These are phyloP conservation scores for Neurospora hispaniola DNA, from an alignment of 495 filamentous ascomycete species.

Conservation along the genomic window DNA sequence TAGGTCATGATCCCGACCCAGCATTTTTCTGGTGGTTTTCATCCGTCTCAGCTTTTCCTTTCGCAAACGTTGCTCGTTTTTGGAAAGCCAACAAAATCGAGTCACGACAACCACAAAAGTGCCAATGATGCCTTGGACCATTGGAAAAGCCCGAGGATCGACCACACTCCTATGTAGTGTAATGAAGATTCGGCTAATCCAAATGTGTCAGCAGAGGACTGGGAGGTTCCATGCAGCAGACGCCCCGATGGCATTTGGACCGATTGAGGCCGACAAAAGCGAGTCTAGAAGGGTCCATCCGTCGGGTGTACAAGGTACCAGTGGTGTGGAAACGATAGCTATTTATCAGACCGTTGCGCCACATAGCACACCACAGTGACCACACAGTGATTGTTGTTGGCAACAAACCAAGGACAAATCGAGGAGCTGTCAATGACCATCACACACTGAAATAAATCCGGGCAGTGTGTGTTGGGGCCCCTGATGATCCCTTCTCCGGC, in stretches of 20 bases:
- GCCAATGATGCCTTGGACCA: neutral
- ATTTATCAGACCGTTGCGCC: too few species aligned
- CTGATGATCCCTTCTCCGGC: neutral
- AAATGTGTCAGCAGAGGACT: neutral
- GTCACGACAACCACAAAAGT: neutral
- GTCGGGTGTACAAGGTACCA: neutral
- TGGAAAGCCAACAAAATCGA: neutral
- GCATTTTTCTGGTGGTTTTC: neutral
- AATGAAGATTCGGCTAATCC: neutral
- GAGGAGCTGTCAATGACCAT: too few species aligned
- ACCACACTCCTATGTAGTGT: too few species aligned
- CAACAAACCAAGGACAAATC: too few species aligned
- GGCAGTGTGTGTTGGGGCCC: neutral
- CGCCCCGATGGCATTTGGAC: neutral
- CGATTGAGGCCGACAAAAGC: neutral
- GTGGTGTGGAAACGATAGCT: neutral
- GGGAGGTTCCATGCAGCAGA: neutral
- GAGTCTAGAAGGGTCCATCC: neutral
- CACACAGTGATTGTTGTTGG: too few species aligned
- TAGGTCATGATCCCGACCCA: neutral
- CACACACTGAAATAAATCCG: too few species aligned
- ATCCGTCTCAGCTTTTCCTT: neutral
- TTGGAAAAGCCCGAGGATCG: neutral
- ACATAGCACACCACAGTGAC: too few species aligned
- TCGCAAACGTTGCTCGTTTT: neutral